Base-by-base conservation (phyloP, 306 rosid species). In the Hylodesmum podocarpum region DNA sequence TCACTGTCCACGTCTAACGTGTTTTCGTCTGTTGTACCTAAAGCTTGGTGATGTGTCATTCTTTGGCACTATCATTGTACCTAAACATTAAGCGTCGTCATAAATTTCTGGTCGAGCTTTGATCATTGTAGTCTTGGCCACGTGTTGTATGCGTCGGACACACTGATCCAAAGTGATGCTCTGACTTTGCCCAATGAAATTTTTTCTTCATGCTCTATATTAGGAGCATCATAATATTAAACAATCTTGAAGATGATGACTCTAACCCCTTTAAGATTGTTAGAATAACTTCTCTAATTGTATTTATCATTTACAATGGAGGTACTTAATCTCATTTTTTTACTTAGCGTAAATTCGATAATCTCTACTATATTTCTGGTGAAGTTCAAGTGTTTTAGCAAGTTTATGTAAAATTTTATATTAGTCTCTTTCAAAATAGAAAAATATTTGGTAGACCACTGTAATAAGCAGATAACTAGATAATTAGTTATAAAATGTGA, bases 1-100 rank as follows among this genome's bases (percentile, higher is more conserved):
- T 59, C 58, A 50, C 41, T 61, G 78, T 53, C 75, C 72, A 22
- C 50, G 81, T 33, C 78, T 66, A 22, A 53, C 61, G 57, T 37
- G 67, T 57, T 55, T 62, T 21, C 12, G 66, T 70, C n/a, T 46
- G 33, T 72, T 70, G 58, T 34, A 61, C 76, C 36, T 5, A 46
- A 31, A 55, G 37, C 34, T 70, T 70, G 49, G 54, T 68, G 73
- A 70, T 63, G 83, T 78, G 83, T 78, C 85, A 68, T 62, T 81
- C 76, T 12, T 36, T 58, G 66, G 2, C 6, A 33, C 39, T 27
- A 62, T 31, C 19, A n/a, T 29, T 2, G 33, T 46, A 40, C 57
- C 75, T 11, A 29, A 51, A 59, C 53, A 73, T 37, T 1, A 10
- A 67, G 70, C 64, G 39, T 39, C 39, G 50, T 33, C 58, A 41